Conservation (phyloP, 768 basidiomycete genomes). For the Serendipita sp. region DNA sequence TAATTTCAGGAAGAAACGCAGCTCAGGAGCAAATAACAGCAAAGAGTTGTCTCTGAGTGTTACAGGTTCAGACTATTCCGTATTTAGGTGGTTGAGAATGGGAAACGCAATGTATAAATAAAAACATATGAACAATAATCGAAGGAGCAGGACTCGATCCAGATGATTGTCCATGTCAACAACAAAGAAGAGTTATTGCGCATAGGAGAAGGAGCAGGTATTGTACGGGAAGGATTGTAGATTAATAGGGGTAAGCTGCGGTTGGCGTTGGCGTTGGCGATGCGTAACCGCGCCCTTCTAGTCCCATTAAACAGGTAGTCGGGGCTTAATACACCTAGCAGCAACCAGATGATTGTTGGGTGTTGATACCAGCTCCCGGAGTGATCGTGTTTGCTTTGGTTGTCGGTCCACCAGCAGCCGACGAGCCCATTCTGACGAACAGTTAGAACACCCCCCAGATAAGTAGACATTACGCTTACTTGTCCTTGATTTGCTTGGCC, state of each 20-base stretch:
- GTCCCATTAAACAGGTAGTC: no score
- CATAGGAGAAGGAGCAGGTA: not conserved
- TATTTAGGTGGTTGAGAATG: not conserved
- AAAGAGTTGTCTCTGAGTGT: not conserved
- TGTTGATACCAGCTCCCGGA: constrained; percentile 68
- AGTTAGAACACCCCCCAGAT: not conserved
- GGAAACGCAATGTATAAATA: not conserved
- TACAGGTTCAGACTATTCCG: not conserved
- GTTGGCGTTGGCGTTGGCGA: not conserved
- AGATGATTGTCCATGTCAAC: not conserved
- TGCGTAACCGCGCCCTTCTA: no score
- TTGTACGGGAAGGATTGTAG: not conserved
- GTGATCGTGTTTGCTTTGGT: constrained; percentile 74
- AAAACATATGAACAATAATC: not conserved
- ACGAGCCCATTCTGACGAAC: constrained; percentile 59
- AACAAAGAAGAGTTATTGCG: not conserved
- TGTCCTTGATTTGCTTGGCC: constrained; percentile 91
- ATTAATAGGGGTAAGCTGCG: not conserved
- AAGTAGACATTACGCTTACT: constrained; percentile 27
- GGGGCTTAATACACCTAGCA: constrained; percentile 30
- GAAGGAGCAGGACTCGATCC: not conserved
- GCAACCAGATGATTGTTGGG: constrained; percentile 52
- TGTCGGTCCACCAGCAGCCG: constrained; percentile 47
- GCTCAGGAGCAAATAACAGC: not conserved
- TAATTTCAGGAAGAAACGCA: not conserved